Evolutionary conservation across 768 basidiomycete genomes (phyloP), one percentile per base, ranked within the genome.

Genomic region (Crassisporium funariophilum): DNA sequence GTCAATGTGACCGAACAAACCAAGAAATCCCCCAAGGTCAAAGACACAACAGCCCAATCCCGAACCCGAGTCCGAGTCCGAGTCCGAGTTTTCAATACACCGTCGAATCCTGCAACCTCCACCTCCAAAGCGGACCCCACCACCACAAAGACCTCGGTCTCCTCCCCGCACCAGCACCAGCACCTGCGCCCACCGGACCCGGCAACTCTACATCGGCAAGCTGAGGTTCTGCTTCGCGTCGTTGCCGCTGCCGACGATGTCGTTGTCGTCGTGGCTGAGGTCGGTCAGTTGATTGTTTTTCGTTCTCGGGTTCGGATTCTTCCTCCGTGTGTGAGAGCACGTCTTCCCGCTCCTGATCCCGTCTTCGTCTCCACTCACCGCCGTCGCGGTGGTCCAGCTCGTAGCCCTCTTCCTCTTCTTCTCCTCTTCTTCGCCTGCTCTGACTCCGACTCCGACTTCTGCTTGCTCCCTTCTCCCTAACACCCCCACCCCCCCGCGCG

Each of bases 31-130:
- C n/a, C n/a, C n/a, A n/a, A n/a, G n/a, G n/a, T n/a, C n/a, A n/a
- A n/a, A n/a, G n/a, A n/a, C n/a, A n/a, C n/a, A n/a, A n/a, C n/a
- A n/a, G n/a, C n/a, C n/a, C n/a, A n/a, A n/a, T n/a, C n/a, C n/a
- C n/a, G n/a, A n/a, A n/a, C n/a, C n/a, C n/a, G n/a, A n/a, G n/a
- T n/a, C n/a, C n/a, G n/a, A n/a, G n/a, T 38, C 9, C 36, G n/a
- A 16, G 36, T 27, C 43, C 43, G n/a, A n/a, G n/a, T n/a, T n/a
- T n/a, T 68, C 57, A 73, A 63, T 92, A 92, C 40, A 75, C 72
- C 7, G 89, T 91, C 51, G 86, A 79, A 57, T 92, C 90, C 54
- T 84, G 79, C 54, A 91, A 63, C 36, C 90, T 73, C 89, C 88
- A 91, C 21, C 76, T 73, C 36, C 77, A 71, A 16, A 91, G 64